Base-by-base conservation (phyloP, 169 alveolate genomes). In the Plasmodium malariae region DNA sequence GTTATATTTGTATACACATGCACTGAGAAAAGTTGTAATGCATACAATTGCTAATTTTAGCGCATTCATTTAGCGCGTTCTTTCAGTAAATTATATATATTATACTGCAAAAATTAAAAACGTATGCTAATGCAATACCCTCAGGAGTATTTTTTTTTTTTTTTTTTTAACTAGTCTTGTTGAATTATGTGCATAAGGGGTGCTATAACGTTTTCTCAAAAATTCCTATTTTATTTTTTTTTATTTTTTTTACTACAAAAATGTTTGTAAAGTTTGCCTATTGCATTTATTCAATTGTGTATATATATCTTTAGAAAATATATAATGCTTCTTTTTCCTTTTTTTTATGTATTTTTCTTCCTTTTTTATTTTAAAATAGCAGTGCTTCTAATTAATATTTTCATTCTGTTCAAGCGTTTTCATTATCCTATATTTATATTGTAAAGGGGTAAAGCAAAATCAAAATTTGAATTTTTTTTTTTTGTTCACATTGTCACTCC, bases 111-210 rank as follows among this genome's bases (percentile, higher is more conserved):
- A 40, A 40, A 40, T 5, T 6, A 40, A 9, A 40, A 40, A 40
- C 51, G 51, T 40, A 40, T 40, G 51, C 51, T 40, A 40, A 40
- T 9, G 51, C n/a, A 40, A 40, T 6, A 6, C 51, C 51, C n/a
- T 40, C n/a, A n/a, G 9, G 51, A 6, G 51, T 9, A 6, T 6
- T 40, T 6, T 40, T 40, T 6, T 40, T 6, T 40, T 40, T 40
- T 40, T 40, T 6, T 40, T 63, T 63, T 62, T 65, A 36, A 32
- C 0, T 65, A 0, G 21, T 19, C 74, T 45, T 14, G n/a, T 17
- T n/a, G 49, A 65, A n/a, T n/a, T n/a, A 30, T 34, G 32, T 65
- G 74, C 57, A 65, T 32, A 65, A 32, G 26, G 74, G 36, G 74
- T 65, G 57, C 74, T 43, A 19, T 62, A 26, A n/a, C n/a, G n/a